Evolutionary conservation across 345 rosid genomes (phyloP).

Genomic region (Gossypium mustelinum): DNA sequence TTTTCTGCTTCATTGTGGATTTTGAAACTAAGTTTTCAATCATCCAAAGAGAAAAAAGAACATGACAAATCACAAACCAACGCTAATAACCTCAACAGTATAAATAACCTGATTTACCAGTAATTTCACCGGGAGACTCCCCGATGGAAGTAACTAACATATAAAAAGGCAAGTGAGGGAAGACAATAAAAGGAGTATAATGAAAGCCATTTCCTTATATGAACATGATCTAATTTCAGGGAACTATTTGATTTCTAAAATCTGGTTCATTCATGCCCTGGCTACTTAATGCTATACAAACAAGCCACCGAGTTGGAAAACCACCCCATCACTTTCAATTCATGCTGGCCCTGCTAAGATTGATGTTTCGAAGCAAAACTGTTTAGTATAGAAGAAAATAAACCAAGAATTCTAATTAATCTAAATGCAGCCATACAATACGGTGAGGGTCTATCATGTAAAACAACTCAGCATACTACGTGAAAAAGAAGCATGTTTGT

Average conservation of each 20-base stretch:
- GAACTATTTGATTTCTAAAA: background rate
- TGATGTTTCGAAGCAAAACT: background rate
- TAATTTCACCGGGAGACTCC: background rate
- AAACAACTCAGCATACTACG: background rate
- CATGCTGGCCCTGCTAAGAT: constrained; percentile 7
- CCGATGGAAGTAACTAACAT: background rate
- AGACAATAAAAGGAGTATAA: background rate
- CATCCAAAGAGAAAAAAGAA: too few species aligned
- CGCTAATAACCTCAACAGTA: background rate
- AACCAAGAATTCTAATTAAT: background rate
- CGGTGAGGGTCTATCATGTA: background rate
- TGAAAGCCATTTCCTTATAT: constrained; percentile 2
- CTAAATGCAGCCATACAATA: background rate
- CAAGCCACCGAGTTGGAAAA: background rate
- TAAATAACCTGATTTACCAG: background rate
- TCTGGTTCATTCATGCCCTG: background rate
- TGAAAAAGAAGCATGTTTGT: background rate
- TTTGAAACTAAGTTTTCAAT: too few species aligned
- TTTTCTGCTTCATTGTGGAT: too few species aligned
- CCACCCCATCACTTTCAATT: background rate
- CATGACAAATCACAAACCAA: too few species aligned
- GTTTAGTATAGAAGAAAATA: background rate
- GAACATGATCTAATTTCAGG: background rate
- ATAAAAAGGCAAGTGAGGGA: background rate
- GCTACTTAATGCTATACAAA: constrained; percentile 9